phyloP scores from a whole-genome alignment of 1,139 yeast species.

The Scheffersomyces illinoinensis region DNA sequence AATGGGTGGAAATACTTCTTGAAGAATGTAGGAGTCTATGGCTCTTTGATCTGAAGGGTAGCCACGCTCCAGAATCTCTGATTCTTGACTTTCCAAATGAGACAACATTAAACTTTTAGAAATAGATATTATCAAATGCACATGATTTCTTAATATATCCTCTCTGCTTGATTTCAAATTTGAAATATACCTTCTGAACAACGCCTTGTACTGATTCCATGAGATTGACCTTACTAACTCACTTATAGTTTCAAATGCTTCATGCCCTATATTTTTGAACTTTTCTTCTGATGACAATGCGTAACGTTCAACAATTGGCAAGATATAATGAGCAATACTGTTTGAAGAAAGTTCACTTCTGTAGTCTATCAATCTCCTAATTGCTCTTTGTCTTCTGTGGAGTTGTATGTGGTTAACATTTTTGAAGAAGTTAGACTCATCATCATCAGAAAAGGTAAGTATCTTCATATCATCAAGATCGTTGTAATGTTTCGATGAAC shows the following conservation, averaged over 20 bases:
- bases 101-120: slow-evolving; percentile 50
- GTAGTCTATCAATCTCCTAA: slow-evolving; percentile 52
- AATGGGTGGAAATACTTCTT: slow-evolving; percentile 64
- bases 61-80: slow-evolving; percentile 19
- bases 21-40: slow-evolving; percentile 53
- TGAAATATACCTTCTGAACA: slow-evolving; percentile 68
- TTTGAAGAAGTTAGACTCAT: slow-evolving; percentile 80
- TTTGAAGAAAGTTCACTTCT: slow-evolving; percentile 50
- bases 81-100: slow-evolving; percentile 7
- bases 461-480: slow-evolving; percentile 70
- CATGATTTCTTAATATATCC: slow-evolving; percentile 58
- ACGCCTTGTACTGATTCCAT: slow-evolving; percentile 81
- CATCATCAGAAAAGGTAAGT: slow-evolving; percentile 66
- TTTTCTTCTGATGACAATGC: slow-evolving; percentile 61
- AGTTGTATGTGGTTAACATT: slow-evolving; percentile 83
- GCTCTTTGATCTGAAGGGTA: slow-evolving; percentile 39
- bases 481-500: slow-evolving; percentile 44
- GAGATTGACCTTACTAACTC: slow-evolving; percentile 57
- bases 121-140: slow-evolving; percentile 62
- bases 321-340: slow-evolving; percentile 73
- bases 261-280: slow-evolving; percentile 71
- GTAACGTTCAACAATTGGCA: slow-evolving; percentile 85
- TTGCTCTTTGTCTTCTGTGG: slow-evolving; percentile 83
- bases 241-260: slow-evolving; percentile 67
- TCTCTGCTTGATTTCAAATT: slow-evolving; percentile 51